Conservation (phyloP, 345 rosid genomes). For the Lumnitzera racemosa region DNA sequence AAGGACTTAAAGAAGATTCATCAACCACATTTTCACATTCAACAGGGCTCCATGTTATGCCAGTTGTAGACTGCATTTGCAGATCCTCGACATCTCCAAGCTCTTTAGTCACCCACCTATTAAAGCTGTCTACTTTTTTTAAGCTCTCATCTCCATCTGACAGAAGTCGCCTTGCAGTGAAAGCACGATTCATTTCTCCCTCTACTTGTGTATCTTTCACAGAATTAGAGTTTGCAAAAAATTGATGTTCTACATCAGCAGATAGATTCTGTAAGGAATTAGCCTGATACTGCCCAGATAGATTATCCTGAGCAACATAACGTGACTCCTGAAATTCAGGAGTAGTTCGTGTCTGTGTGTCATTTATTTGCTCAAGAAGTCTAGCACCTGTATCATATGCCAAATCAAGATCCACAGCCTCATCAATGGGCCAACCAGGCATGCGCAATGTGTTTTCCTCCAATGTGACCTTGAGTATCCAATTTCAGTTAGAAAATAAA, state of each 20-base stretch:
- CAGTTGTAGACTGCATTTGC: constrained; percentile 61
- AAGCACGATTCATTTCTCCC: constrained; percentile 31
- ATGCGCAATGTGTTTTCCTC: constrained; percentile 22
- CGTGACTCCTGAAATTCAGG: constrained; percentile 28
- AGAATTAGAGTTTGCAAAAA: constrained; percentile 20
- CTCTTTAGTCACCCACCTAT: constrained; percentile 76
- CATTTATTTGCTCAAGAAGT: constrained; percentile 44
- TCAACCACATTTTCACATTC: constrained; percentile 61
- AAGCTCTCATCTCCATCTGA: constrained; percentile 52
- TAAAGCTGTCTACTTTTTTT: constrained; percentile 88
- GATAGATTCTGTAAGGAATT: constrained; percentile 21
- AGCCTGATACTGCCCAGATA: constrained; percentile 24
- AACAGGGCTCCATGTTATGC: constrained; percentile 61
- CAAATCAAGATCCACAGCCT: constrained; percentile 31
- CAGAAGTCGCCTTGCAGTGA: constrained; percentile 37
- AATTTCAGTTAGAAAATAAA: constrained; percentile 11
- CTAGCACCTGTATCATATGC: constrained; percentile 31
- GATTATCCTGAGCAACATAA: constrained; percentile 25
- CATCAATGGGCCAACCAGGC: constrained; percentile 29
- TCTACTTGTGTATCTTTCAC: constrained; percentile 35
- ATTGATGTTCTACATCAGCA: constrained; percentile 26
- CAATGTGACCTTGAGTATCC: constrained; percentile 26
- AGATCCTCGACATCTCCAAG: constrained; percentile 75
- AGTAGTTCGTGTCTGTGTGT: constrained; percentile 17
- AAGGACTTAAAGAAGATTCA: constrained; percentile 65